These are phyloP conservation scores for Backusella parvicylindrica DNA, from an alignment of 192 early-diverging fungal species.

Conservation along the genomic window DNA sequence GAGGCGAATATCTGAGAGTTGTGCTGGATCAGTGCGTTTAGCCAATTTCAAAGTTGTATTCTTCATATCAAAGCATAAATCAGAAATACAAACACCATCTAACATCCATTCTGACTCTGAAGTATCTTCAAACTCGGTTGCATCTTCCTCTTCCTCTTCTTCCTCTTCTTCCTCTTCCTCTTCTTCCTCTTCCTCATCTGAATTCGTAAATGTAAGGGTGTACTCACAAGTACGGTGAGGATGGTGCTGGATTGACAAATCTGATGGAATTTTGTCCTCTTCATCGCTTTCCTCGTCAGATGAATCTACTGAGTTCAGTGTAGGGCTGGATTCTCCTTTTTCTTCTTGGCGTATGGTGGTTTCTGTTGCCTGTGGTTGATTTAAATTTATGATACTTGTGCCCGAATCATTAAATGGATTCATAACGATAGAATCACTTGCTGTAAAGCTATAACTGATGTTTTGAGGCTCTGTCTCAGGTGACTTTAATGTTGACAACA, in stretches of 20 bases:
- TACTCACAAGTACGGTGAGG: constrained; percentile 9
- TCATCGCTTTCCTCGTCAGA: neutral
- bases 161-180: neutral
- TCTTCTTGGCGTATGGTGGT: neutral
- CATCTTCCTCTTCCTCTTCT: too few relatives aligned
- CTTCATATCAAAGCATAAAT: neutral
- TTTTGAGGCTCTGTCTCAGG: neutral
- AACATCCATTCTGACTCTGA: neutral
- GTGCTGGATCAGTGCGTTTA: neutral
- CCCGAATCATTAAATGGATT: neutral
- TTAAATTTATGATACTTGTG: neutral
- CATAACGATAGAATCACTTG: neutral
- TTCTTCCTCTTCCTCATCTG: neutral
- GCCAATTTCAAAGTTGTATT: neutral
- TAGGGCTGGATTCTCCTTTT: neutral
- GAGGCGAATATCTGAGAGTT: constrained; percentile 4
- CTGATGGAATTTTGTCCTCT: constrained; percentile 11
- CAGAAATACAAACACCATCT: neutral
- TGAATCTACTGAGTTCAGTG: neutral
- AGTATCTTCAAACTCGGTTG: neutral
- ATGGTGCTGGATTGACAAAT: constrained; percentile 3
- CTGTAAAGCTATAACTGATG: neutral
- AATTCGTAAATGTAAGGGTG: neutral
- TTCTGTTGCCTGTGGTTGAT: neutral
- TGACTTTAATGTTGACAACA: neutral